Evolutionary conservation across 495 filamentous ascomycete species (phyloP).

Genomic region (Xylaria grammica): DNA sequence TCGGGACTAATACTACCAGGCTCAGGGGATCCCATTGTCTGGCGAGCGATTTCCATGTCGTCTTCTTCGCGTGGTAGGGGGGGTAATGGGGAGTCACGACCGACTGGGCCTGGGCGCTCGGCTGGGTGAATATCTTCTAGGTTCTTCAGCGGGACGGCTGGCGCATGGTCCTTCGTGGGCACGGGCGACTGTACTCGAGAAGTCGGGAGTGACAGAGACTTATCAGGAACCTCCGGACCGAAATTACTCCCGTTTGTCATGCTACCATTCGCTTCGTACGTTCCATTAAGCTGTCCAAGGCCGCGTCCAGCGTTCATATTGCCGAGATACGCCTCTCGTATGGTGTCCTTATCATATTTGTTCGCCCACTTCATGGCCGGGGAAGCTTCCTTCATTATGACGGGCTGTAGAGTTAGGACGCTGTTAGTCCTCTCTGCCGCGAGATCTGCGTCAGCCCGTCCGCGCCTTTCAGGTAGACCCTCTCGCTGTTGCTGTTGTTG

Average conservation of each 20-base stretch:
- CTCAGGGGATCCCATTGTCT: constrained; percentile 51
- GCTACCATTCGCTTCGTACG: constrained; percentile 31
- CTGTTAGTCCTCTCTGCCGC: constrained; percentile 83
- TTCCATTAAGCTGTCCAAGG: constrained; percentile 29
- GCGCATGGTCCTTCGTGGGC: constrained; percentile 13
- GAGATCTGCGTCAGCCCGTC: constrained; percentile 58
- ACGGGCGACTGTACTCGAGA: constrained; percentile 19
- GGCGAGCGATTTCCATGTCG: constrained; percentile 44
- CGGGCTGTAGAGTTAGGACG: constrained; percentile 85
- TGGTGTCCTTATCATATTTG: constrained; percentile 84
- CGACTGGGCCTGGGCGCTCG: constrained; percentile 36
- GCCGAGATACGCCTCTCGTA: constrained; percentile 79
- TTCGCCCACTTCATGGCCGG: constrained; percentile 96
- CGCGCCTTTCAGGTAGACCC: constrained; percentile 44
- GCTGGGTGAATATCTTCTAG: constrained; percentile 43
- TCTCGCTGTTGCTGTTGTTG: constrained; percentile 42
- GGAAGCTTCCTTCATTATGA: constrained; percentile 83
- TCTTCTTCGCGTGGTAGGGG: constrained; percentile 45
- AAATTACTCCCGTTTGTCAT: constrained; percentile 36
- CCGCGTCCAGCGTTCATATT: constrained; percentile 73
- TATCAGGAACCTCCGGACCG: constrained; percentile 43
- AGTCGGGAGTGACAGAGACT: constrained; percentile 28
- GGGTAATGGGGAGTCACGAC: constrained; percentile 45
- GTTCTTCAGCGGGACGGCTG: constrained; percentile 38
- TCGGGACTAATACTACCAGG: constrained; percentile 48